A percentile compares a stretch with the other conserved stretches of the same genome.
phyloP scores from a whole-genome alignment of 75 land plant genomes.

The Picea glauca region DNA sequence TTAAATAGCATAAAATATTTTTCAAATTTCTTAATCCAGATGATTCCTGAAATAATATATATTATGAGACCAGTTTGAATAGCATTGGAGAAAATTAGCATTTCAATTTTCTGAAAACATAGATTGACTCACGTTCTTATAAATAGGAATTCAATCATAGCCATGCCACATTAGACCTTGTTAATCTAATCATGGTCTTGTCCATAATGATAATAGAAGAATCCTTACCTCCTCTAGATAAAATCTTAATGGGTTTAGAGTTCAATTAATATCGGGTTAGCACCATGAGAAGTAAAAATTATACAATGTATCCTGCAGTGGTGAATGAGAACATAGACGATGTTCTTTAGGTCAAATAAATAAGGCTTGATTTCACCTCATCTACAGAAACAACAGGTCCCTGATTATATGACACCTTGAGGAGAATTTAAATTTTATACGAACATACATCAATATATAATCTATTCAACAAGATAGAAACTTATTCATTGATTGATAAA shows the following conservation, averaged over 20 bases:
- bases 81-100: neutral
- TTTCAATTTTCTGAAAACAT: neutral
- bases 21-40: neutral
- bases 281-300: neutral
- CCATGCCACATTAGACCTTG: neutral
- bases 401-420: neutral
- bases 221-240: neutral
- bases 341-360: neutral
- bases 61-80: neutral
- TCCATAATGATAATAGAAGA: neutral
- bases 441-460: too few species aligned
- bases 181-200: neutral
- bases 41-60: neutral
- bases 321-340: neutral
- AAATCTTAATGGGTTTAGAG: neutral
- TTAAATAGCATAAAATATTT: neutral
- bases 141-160: neutral
- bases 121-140: neutral
- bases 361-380: too few species aligned
- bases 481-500: too few species aligned
- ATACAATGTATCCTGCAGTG: neutral
- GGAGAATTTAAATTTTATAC: neutral
- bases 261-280: neutral
- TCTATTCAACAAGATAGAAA: too few species aligned
- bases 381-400: neutral